phyloP scores from a whole-genome alignment of 371 early-diverging fungal species.

The Syncephalis fuscata region DNA sequence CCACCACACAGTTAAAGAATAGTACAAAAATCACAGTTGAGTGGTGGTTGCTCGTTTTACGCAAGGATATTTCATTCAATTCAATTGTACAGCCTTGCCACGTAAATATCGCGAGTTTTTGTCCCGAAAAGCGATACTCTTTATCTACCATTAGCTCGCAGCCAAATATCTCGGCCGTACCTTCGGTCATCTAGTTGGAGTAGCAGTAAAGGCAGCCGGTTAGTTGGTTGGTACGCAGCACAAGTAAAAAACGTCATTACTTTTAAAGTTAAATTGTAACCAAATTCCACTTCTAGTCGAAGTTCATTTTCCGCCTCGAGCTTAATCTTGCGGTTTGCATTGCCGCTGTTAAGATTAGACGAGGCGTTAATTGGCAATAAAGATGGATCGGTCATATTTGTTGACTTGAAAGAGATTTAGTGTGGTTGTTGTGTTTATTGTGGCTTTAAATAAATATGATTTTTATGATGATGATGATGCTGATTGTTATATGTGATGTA shows the following conservation, averaged over 20 bases:
- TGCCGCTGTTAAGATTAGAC: no score
- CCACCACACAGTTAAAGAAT: constrained; percentile 10
- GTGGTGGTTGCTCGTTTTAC: no score
- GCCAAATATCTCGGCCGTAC: constrained; percentile 83
- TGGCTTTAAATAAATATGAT: no score
- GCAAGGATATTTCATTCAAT: constrained; percentile 21
- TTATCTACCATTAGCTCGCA: constrained; percentile 67
- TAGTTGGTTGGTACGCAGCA: background rate
- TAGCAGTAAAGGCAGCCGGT: constrained; percentile 1
- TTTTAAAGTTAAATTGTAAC: constrained; percentile 3
- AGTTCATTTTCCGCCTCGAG: constrained; percentile 49
- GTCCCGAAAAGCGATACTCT: constrained; percentile 57
- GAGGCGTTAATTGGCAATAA: no score
- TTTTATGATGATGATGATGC: no score
- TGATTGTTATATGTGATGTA: no score
- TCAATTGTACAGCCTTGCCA: constrained; percentile 78
- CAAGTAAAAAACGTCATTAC: background rate
- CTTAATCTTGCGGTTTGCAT: constrained; percentile 1
- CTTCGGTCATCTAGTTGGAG: constrained; percentile 48
- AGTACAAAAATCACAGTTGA: background rate
- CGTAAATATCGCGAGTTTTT: constrained; percentile 82
- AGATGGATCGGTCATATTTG: no score
- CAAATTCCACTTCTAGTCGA: constrained; percentile 52
- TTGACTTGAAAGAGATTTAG: no score
- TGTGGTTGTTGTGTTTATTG: no score